Evolutionary conservation across 345 rosid species (phyloP), one percentile per base, ranked within the genome.

Genomic region (Gynandropsis gynandra): DNA sequence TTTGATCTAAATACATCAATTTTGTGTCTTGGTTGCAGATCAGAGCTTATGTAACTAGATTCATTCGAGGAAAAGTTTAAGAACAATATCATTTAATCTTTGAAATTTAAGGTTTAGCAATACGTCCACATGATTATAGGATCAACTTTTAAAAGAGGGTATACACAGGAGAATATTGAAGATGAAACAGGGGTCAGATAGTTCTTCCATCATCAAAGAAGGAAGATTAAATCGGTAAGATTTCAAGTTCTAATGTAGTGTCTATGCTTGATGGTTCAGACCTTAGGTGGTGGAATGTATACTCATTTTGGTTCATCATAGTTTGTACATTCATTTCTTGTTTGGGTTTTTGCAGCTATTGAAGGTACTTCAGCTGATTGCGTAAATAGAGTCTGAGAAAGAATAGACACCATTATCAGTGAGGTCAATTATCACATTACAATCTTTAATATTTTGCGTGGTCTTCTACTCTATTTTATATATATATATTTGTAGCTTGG

Each of bases 61-160:
- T 85, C 52, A 46, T 87, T 63, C 66, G 58, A 70, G 97, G 94
- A 66, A 80, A 71, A 79, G 74, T 77, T 95, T 92, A 80, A 50
- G 82, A 41, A n/a, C 58, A 56, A 57, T 52, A 33, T 33, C 67
- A 47, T 59, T 6, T 56, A 37, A 63, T 62, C 47, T n/a, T 43
- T 55, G 2, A 11, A 27, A n/a, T 59, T 47, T 64, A 55, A 69
- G 34, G n/a, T n/a, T n/a, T n/a, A 16, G 46, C 29, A n/a, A n/a
- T n/a, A n/a, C n/a, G n/a, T n/a, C n/a, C n/a, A n/a, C n/a, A n/a
- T n/a, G n/a, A n/a, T n/a, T n/a, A n/a, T n/a, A n/a, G n/a, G n/a
- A n/a, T n/a, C n/a, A n/a, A n/a, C n/a, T n/a, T n/a, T n/a, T n/a
- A n/a, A n/a, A n/a, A n/a, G n/a, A n/a, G n/a, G n/a, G n/a, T n/a